These are phyloP conservation scores for Paraleonurus japonicus DNA, from an alignment of 257 asterid genomes.

Conservation along the genomic window DNA sequence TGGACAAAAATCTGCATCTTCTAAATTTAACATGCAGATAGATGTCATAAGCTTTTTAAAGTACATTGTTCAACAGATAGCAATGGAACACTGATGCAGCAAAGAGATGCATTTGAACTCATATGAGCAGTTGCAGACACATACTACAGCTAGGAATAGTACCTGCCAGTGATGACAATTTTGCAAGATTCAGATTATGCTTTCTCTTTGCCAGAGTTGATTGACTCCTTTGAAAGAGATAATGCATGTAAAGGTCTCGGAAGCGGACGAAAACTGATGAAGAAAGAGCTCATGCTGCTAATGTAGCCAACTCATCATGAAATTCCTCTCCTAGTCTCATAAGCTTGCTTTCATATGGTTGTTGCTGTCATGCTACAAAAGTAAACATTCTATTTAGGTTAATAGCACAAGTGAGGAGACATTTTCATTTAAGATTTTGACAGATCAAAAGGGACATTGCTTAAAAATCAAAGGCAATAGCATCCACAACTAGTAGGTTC, in stretches of 20 bases:
- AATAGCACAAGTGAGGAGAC: neutral
- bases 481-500: neutral
- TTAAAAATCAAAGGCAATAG: neutral
- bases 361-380: constrained; percentile 74
- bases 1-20: neutral
- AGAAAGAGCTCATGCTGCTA: constrained; percentile 76
- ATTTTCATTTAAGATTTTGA: constrained; percentile 4
- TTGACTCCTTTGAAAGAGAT: constrained; percentile 54
- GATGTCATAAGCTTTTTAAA: neutral
- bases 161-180: constrained; percentile 91
- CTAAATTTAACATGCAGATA: constrained; percentile 2
- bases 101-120: constrained; percentile 24
- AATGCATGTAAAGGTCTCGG: constrained; percentile 75
- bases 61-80: neutral
- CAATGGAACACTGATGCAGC: constrained; percentile 10
- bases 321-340: constrained; percentile 93
- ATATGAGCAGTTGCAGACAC: neutral
- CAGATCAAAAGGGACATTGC: neutral
- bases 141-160: constrained; percentile 20
- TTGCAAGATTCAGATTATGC: constrained; percentile 76
- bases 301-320: constrained; percentile 66
- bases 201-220: constrained; percentile 68
- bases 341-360: constrained; percentile 67
- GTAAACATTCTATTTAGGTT: constrained; percentile 13
- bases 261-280: constrained; percentile 81